Percentiles rank a stretch among this genome's conserved stretches.
Evolutionary conservation across 1,284 basidiomycete genomes (phyloP).

Genomic region (Prillingera fragicola): DNA sequence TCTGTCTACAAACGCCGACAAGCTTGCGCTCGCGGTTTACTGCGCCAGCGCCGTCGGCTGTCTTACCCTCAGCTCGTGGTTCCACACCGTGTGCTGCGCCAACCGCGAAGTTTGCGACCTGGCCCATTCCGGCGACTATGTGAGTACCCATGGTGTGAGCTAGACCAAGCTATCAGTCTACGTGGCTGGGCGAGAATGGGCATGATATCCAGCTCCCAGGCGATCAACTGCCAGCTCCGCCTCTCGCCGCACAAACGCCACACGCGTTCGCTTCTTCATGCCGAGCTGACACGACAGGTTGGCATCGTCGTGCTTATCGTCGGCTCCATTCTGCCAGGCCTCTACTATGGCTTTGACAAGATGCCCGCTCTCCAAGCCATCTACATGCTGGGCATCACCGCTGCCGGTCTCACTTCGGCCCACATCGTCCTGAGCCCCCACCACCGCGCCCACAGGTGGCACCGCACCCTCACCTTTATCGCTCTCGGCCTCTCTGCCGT

Average conservation of each 20-base stretch:
- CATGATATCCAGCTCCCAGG: too few relatives aligned
- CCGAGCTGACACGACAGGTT: conserved; percentile 22
- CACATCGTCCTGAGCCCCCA: conserved; percentile 71
- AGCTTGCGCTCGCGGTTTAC: conserved; percentile 62
- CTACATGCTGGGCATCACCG: conserved; percentile 43
- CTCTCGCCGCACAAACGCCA: too few relatives aligned
- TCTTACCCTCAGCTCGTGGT: conserved; percentile 67
- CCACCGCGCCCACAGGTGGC: conserved; percentile 68
- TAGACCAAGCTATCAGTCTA: too few relatives aligned
- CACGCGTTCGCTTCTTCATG: too few relatives aligned
- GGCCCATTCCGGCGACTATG: conserved; percentile 47
- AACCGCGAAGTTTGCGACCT: conserved; percentile 56
- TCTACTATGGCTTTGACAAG: conserved; percentile 48
- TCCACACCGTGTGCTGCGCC: conserved; percentile 71
- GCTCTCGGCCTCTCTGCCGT: conserved; percentile 68
- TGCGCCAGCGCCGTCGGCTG: conserved; percentile 69
- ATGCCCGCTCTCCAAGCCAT: conserved; percentile 26
- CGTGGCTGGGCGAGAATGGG: too few relatives aligned
- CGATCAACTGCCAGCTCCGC: too few relatives aligned
- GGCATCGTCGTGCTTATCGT: conserved; percentile 59
- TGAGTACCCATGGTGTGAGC: too few relatives aligned
- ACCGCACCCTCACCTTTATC: conserved; percentile 75
- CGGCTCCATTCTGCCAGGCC: conserved; percentile 71
- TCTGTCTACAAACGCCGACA: conserved; percentile 56
- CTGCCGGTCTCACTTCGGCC: conserved; percentile 25